Evolutionary conservation across 805 yeast species (phyloP), one percentile per base, ranked within the genome.

Genomic region (Teunomyces cretensis): DNA sequence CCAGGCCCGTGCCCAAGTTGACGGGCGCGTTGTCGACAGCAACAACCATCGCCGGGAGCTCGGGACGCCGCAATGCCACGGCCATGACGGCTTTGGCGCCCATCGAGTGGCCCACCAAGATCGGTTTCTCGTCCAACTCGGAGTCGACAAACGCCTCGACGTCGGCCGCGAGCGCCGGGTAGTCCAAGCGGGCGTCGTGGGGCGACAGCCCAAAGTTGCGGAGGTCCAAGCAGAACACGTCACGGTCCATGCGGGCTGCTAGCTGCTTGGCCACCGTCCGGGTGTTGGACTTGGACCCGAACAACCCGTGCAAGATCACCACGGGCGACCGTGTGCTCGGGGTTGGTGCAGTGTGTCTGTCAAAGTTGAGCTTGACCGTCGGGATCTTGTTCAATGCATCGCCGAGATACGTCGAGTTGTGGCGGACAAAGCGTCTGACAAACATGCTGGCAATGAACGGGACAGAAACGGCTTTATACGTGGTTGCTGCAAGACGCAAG

Each of bases 61-160:
- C 76, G 0, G 91, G 92, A 16, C 78, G 71, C 41, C 89, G 71
- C 46, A 94, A 68, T 0, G 88, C 84, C 4, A 86, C 71, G 0
- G 94, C 90, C 97, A 92, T 91, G 5, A 85, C 97, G 0, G 92
- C 78, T 58, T 92, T 91, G 4, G 96, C 99, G 6, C 99, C 99
- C 94, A 88, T 85, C 0, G 92, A 85, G 60, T 86, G 94, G 0
- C 95, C 95, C 13, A 86, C 67, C 14, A 86, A 47, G n/a, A 86
- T 78, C 0, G 88, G 85, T 41, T 76, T 74, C 9, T 60, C 53
- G 17, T 46, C 52, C 37, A 74, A 53, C 2, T 62, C 52, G 7
- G 75, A 70, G 2, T 77, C 78, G 9, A 91, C 76, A 58, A 90
- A 92, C 14, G 66, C 55, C 52, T 83, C 89, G n/a, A 92, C 89